Percentiles rank a stretch among this genome's conserved stretches.
Evolutionary conservation across 768 basidiomycete genomes (phyloP).

Genomic region (Pleurotus citrinopileatus): DNA sequence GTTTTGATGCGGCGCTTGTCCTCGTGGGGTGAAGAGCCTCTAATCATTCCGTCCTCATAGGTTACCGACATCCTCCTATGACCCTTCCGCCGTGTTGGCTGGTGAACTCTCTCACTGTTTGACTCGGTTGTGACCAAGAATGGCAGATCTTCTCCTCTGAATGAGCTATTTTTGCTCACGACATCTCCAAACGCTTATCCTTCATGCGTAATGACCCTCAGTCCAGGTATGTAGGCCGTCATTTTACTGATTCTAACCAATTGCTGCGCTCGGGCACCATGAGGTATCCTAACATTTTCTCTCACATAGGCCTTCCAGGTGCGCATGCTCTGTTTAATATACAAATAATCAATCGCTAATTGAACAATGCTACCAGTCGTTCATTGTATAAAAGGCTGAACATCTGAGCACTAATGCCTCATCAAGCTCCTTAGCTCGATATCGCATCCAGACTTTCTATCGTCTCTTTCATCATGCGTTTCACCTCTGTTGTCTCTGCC

Average conservation of each 20-base stretch:
- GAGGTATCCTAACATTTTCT: neutral
- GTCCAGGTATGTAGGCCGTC: neutral
- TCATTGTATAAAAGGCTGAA: slow-evolving; percentile 2
- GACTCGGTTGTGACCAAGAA: neutral
- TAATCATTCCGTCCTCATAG: slow-evolving; percentile 9
- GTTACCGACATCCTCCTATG: neutral
- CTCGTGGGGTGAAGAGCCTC: neutral
- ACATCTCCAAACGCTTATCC: neutral
- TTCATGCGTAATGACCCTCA: neutral
- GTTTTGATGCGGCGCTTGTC: neutral
- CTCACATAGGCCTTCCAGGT: neutral
- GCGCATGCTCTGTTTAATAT: neutral
- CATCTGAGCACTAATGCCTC: neutral
- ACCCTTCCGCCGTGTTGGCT: neutral
- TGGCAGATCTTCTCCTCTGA: neutral
- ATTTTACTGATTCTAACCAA: neutral
- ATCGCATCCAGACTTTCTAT: neutral
- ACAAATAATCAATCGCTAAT: neutral
- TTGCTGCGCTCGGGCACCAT: neutral
- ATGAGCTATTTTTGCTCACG: neutral
- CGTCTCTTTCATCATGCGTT: neutral
- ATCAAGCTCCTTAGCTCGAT: slow-evolving; percentile 3
- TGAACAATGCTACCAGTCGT: too few relatives aligned
- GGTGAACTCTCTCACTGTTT: slow-evolving; percentile 6
- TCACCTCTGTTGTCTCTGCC: slow-evolving; percentile 6